A percentile compares a stretch with the other conserved stretches of the same genome.
phyloP scores from a whole-genome alignment of 2,329 filamentous ascomycete species.

The Whalleya microplaca region DNA sequence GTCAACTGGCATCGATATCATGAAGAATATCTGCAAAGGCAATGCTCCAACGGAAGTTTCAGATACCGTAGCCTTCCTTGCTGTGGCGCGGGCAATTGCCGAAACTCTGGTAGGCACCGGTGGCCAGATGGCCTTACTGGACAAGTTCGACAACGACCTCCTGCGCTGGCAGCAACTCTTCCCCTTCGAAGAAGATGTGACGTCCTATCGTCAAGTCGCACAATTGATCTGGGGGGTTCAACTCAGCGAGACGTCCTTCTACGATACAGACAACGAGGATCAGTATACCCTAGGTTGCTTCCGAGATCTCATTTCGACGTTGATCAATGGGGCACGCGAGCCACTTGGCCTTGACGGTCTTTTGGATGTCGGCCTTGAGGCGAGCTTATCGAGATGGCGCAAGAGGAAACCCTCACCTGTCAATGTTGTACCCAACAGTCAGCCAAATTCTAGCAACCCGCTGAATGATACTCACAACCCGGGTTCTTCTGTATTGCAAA shows the following conservation, averaged over 20 bases:
- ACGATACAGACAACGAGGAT: constrained; percentile 7
- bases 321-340: constrained; percentile 4
- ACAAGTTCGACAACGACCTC: constrained; percentile 15
- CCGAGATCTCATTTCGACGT: constrained; percentile 3
- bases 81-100: constrained; percentile 10
- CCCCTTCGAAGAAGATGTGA: constrained; percentile 3
- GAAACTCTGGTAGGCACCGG: constrained; percentile 3
- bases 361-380: not conserved
- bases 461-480: too few species aligned
- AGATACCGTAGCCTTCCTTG: constrained; percentile 8
- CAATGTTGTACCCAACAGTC: not conserved
- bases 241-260: constrained; percentile 2
- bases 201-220: constrained; percentile 1
- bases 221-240: constrained; percentile 4
- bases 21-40: constrained; percentile 5
- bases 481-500: too few species aligned
- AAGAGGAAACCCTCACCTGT: not conserved
- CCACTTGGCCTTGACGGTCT: not conserved
- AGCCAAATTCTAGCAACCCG: too few species aligned
- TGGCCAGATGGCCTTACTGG: constrained; percentile 3
- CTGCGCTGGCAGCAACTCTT: constrained; percentile 12
- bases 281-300: constrained; percentile 8
- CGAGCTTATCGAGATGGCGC: constrained; percentile 4
- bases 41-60: constrained; percentile 2
- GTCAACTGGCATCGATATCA: constrained; percentile 6